Evolutionary conservation across 176 grass and related monocot species (phyloP), one percentile per base, ranked within the genome.

Genomic region (Raddia distichophylla): DNA sequence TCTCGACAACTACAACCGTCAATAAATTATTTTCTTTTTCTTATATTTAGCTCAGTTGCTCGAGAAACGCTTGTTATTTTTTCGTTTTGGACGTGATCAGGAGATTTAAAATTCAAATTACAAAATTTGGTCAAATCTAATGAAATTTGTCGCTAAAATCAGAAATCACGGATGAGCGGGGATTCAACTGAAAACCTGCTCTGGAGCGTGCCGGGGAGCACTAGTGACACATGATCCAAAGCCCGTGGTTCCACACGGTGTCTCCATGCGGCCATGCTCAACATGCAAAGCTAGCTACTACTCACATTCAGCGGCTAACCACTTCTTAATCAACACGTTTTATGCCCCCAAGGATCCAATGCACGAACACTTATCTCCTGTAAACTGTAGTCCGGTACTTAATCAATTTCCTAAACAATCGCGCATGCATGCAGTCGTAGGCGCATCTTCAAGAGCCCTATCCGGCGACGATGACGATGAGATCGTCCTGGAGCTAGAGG

Each of bases 191-290:
- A 40, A 40, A 40, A 2, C 37, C 2, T 40, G 37, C 37, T 58
- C 56, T 60, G 9, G 55, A 27, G 19, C 19, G 2, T 10, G 8
- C 16, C 54, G 14, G 2, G 27, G 27, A 27, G 27, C 27, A 27
- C 27, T 27, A 40, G 37, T 40, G 37, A 72, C 86, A 64, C 56
- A 8, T 6, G 66, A 73, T 72, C 72, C 78, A 59, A 86, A 48
- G 59, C 83, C 72, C 78, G 66, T 11, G 48, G 57, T n/a, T n/a
- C n/a, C 73, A n/a, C 53, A 5, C 51, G 73, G 48, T 22, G 55
- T 61, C 73, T 56, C 71, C 63, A 67, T 69, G 42, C 37, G 42
- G 61, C 80, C 75, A 27, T 13, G 8, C 34, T 15, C 22, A 86
- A 1, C 65, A 50, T 61, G 45, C 40, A 45, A 46, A 48, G 22